These are phyloP conservation scores for Limonomyces culmigenus DNA, from an alignment of 1,284 basidiomycete species.

Conservation along the genomic window DNA sequence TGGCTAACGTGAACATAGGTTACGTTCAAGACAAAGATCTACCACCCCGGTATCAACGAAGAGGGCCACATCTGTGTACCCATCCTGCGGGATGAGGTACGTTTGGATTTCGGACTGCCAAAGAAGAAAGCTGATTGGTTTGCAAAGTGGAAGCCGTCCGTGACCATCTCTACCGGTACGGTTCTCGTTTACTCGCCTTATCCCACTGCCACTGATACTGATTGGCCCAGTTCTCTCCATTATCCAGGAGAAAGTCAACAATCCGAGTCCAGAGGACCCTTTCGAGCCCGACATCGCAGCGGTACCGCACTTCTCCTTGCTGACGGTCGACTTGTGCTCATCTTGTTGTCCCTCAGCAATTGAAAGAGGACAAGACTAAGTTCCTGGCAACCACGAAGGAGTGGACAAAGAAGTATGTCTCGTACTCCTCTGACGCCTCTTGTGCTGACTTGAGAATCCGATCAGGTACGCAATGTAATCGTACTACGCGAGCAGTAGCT, in stretches of 20 bases:
- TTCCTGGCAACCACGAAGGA: slow-evolving; percentile 64
- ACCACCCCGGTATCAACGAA: slow-evolving; percentile 87
- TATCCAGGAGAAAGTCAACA: slow-evolving; percentile 76
- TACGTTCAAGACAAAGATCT: slow-evolving; percentile 75
- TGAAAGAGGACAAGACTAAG: slow-evolving; percentile 57
- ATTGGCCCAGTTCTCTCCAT: slow-evolving; percentile 50
- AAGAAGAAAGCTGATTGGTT: slow-evolving; percentile 3
- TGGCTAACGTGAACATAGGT: slow-evolving; percentile 33
- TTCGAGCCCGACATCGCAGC: slow-evolving; percentile 75
- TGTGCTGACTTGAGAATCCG: too few relatives aligned
- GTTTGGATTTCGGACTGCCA: slow-evolving; percentile 10
- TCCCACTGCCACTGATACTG: too few relatives aligned
- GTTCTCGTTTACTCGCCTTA: slow-evolving; percentile 1
- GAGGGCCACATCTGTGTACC: slow-evolving; percentile 76
- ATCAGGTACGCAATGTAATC: too few relatives aligned
- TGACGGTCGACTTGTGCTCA: slow-evolving; percentile 2
- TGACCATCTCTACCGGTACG: neutral
- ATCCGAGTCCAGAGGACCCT: slow-evolving; percentile 80
- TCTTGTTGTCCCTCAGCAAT: slow-evolving; percentile 21
- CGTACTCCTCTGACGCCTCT: too few relatives aligned
- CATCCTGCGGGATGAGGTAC: slow-evolving; percentile 66
- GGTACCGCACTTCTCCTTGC: slow-evolving; percentile 18
- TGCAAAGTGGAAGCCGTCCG: neutral
- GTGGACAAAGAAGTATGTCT: slow-evolving; percentile 65
- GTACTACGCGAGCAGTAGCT: too few relatives aligned